phyloP scores from a whole-genome alignment of 1,284 basidiomycete species.

The Rhodotorula sp. region DNA sequence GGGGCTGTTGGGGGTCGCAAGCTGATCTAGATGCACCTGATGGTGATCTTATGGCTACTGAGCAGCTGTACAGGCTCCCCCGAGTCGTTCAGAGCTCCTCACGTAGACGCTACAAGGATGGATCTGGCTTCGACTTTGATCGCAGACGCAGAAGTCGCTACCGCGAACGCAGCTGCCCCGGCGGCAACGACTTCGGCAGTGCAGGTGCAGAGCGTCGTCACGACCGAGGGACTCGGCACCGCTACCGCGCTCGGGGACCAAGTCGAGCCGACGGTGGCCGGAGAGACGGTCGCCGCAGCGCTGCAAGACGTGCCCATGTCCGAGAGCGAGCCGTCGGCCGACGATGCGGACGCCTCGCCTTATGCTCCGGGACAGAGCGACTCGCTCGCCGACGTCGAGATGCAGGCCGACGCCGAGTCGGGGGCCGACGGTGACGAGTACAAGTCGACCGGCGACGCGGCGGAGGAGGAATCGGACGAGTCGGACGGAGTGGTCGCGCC shows the following conservation, averaged over 20 bases:
- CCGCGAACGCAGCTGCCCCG: conserved; percentile 3
- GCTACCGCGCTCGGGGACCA: conserved; percentile 12
- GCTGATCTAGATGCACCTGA: not conserved
- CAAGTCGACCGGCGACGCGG: conserved; percentile 8
- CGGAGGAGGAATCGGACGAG: conserved; percentile 1
- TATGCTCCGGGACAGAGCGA: not conserved
- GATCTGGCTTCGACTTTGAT: not conserved
- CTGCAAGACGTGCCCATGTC: conserved; percentile 19
- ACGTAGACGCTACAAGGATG: not conserved
- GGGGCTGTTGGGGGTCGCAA: not conserved
- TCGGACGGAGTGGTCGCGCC: conserved; percentile 20
- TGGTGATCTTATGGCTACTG: not conserved
- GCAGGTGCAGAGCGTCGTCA: conserved; percentile 4
- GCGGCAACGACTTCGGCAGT: conserved; percentile 1
- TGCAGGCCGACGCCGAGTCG: not conserved
- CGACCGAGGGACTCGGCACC: conserved; percentile 16
- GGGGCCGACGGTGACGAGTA: conserved; percentile 17
- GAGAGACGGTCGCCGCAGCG: conserved; percentile 14
- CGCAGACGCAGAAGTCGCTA: conserved; percentile 1
- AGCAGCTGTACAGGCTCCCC: not conserved
- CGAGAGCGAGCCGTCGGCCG: conserved; percentile 10
- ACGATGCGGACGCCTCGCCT: not conserved
- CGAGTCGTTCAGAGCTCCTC: not conserved
- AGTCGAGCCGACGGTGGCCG: conserved; percentile 32
- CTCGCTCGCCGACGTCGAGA: conserved; percentile 13